These are phyloP conservation scores for Cruciata laevipes DNA, from an alignment of 257 asterid genomes.

Conservation along the genomic window DNA sequence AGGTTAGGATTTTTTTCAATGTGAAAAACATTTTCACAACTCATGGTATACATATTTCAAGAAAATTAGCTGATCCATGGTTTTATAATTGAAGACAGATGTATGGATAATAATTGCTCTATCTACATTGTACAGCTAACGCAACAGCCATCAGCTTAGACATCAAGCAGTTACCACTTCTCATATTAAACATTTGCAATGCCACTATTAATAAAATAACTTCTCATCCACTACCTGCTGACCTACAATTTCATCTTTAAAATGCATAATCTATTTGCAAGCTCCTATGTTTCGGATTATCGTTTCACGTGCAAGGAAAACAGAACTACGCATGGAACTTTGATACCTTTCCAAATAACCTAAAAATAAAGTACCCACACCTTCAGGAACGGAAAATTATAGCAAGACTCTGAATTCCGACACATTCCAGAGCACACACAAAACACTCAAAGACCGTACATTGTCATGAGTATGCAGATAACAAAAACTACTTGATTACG, in stretches of 20 bases:
- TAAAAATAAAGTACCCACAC: too few species aligned
- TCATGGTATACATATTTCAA: neutral
- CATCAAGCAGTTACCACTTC: neutral
- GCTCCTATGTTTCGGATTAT: neutral
- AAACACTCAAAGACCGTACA: neutral
- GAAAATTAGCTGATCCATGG: neutral
- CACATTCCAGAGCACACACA: neutral
- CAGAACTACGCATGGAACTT: neutral
- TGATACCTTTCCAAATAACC: neutral
- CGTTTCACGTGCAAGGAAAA: neutral
- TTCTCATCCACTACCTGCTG: neutral
- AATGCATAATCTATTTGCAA: neutral
- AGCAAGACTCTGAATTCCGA: neutral
- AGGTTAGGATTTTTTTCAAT: neutral
- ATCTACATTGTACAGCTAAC: neutral
- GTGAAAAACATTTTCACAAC: neutral
- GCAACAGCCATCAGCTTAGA: neutral
- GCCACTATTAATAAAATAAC: neutral
- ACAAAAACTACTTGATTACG: neutral
- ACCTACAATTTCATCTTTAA: neutral
- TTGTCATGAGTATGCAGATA: neutral
- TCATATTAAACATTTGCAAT: neutral
- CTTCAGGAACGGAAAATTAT: neutral
- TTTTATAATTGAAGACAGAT: neutral
- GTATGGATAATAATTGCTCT: neutral